Evolutionary conservation across 768 basidiomycete species (phyloP).

Genomic region (Mrakia frigida): DNA sequence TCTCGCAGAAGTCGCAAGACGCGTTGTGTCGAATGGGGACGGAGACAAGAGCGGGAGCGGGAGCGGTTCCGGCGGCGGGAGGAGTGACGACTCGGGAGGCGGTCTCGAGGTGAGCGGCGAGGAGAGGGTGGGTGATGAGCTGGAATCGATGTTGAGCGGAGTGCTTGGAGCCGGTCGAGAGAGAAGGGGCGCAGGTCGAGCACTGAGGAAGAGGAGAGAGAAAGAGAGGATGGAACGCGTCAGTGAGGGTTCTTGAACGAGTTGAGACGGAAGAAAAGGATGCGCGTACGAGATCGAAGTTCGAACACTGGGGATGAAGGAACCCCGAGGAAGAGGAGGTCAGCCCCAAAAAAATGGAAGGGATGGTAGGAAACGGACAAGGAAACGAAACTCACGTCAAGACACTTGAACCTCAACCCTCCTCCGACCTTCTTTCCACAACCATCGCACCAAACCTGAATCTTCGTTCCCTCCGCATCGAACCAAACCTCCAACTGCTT

Average conservation of each 20-base stretch:
- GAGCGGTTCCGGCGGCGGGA: neutral
- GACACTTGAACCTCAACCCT: constrained; percentile 41
- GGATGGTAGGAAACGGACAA: neutral
- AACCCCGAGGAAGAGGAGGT: neutral
- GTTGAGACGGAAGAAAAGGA: neutral
- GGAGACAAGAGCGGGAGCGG: neutral
- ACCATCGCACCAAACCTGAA: constrained; percentile 39
- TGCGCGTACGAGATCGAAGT: constrained; percentile 36
- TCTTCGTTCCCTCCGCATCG: constrained; percentile 28
- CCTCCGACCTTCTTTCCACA: constrained; percentile 39
- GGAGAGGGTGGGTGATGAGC: constrained; percentile 1
- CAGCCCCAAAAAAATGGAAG: too few relatives aligned
- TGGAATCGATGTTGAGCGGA: constrained; percentile 8
- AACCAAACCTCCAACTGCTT: constrained; percentile 20
- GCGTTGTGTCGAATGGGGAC: constrained; percentile 52
- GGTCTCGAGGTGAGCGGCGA: neutral
- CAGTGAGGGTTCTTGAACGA: neutral
- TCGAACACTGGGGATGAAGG: constrained; percentile 30
- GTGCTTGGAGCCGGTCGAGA: neutral
- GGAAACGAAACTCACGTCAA: constrained; percentile 13
- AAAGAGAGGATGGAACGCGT: neutral
- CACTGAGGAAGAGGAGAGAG: neutral
- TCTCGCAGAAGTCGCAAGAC: constrained; percentile 71
- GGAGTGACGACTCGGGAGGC: neutral
- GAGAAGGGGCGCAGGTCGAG: neutral